Conservation (phyloP, 2,329 filamentous ascomycete species). For the Pseudogymnoascus sp. region DNA sequence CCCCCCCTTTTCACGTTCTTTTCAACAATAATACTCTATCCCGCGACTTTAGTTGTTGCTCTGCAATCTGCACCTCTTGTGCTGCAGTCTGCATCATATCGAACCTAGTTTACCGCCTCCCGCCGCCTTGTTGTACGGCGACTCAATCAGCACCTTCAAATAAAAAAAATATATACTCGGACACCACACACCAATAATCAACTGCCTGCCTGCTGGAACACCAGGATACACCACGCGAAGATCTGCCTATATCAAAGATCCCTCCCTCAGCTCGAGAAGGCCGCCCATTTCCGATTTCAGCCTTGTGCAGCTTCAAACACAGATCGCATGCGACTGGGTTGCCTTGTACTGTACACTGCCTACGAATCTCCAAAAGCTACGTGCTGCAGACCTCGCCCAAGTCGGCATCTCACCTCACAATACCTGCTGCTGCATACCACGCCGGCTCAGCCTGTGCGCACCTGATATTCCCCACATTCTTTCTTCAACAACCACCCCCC, state of each 20-base stretch:
- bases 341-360: constrained; percentile 1
- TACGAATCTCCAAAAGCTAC: neutral
- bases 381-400: neutral
- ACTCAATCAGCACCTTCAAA: neutral
- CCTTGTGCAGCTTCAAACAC: neutral
- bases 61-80: neutral
- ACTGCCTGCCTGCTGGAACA: constrained; percentile 5
- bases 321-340: neutral
- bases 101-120: constrained; percentile 4
- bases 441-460: constrained; percentile 4
- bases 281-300: neutral
- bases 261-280: neutral
- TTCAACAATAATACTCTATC: neutral
- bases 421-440: constrained; percentile 8
- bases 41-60: neutral
- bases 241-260: constrained; percentile 5
- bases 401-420: neutral
- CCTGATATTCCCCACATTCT: constrained; percentile 6
- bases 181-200: neutral
- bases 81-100: neutral
- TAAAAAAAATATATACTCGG: neutral
- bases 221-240: neutral
- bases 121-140: constrained; percentile 1
- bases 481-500: neutral
- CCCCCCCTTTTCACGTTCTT: neutral